phyloP scores from a whole-genome alignment of 169 alveolate species.

The Plasmodium malariae region DNA sequence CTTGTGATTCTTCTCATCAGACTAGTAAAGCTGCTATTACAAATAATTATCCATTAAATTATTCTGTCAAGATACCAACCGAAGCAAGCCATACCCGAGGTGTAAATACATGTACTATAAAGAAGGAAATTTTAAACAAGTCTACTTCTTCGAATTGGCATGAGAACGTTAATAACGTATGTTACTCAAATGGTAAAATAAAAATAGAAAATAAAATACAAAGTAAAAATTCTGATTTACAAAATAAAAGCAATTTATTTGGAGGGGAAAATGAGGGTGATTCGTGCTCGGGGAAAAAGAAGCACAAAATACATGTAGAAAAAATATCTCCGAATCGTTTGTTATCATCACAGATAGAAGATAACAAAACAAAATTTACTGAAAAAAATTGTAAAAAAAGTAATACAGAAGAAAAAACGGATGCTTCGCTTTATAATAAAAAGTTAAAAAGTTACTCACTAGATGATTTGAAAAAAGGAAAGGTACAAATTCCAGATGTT shows the following conservation, averaged over 20 bases:
- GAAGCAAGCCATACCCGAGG: not conserved
- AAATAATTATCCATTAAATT: not conserved
- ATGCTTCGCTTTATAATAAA: not conserved
- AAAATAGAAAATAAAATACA: not conserved
- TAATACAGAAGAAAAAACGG: constrained; percentile 18
- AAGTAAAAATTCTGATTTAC: constrained; percentile 1
- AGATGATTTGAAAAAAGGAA: constrained; percentile 58
- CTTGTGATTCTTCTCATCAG: not conserved
- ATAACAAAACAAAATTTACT: not conserved
- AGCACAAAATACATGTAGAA: not conserved
- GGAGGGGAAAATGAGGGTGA: not conserved
- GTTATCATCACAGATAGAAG: not conserved
- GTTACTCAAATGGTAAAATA: constrained; percentile 3
- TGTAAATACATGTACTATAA: not conserved
- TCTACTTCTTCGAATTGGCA: not conserved
- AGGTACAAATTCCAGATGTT: constrained; percentile 40
- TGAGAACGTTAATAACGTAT: not conserved
- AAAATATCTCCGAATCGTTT: not conserved
- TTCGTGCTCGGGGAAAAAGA: not conserved
- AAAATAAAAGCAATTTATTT: constrained; percentile 1
- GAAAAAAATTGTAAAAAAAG: constrained; percentile 7
- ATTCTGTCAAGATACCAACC: constrained; percentile 8
- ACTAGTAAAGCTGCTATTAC: not conserved
- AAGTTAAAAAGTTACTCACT: constrained; percentile 61
- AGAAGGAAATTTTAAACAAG: not conserved